A percentile compares a stretch with the other conserved stretches of the same genome.
Evolutionary conservation across 768 basidiomycete genomes (phyloP).

Genomic region (Podaxis pistillaris): DNA sequence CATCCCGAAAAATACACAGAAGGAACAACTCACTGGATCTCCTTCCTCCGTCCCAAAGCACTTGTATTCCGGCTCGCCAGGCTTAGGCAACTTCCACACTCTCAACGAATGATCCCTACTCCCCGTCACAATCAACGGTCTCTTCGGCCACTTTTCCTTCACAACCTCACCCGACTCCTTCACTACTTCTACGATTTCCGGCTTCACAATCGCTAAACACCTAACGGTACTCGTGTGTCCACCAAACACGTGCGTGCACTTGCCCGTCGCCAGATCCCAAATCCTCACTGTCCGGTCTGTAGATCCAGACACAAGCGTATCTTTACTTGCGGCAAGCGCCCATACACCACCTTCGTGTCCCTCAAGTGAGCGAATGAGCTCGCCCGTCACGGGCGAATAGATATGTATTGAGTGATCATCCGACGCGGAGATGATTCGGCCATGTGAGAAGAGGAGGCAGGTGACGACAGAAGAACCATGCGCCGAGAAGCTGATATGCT

Average conservation of each 20-base stretch:
- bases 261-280: constrained; percentile 80
- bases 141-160: constrained; percentile 69
- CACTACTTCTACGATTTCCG: constrained; percentile 80
- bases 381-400: constrained; percentile 84
- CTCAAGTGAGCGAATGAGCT: constrained; percentile 67
- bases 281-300: constrained; percentile 93
- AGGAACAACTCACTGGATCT: constrained; percentile 34
- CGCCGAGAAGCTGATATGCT: constrained; percentile 80
- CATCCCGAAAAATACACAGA: constrained; percentile 14
- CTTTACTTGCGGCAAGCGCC: constrained; percentile 89
- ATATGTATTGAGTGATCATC: constrained; percentile 98
- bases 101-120: constrained; percentile 68
- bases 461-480: constrained; percentile 92
- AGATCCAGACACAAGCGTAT: constrained; percentile 86
- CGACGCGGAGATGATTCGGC: constrained; percentile 94
- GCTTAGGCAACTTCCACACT: constrained; percentile 53
- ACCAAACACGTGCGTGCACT: constrained; percentile 90
- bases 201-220: constrained; percentile 94
- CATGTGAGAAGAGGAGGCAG: constrained; percentile 90
- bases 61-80: constrained; percentile 74
- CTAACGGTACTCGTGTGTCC: constrained; percentile 97
- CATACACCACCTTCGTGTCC: constrained; percentile 97
- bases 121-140: constrained; percentile 71
- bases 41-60: constrained; percentile 60
- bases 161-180: constrained; percentile 57